A percentile compares a stretch with the other conserved stretches of the same genome.
Evolutionary conservation across 495 filamentous ascomycete genomes (phyloP).

Genomic region (Hyaloscypha finlandica): DNA sequence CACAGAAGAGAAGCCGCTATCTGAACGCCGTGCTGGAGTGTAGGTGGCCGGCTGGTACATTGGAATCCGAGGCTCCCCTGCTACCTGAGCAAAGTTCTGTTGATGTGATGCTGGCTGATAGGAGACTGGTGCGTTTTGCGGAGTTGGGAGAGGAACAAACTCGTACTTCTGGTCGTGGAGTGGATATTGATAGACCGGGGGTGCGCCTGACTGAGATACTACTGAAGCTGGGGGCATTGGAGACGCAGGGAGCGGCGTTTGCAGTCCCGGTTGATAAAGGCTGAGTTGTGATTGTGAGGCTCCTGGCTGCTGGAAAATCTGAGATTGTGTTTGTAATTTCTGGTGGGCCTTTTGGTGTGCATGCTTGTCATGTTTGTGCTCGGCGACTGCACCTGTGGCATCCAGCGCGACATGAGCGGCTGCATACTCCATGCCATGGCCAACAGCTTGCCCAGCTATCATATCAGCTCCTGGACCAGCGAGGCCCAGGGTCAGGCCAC

Average conservation of each 20-base stretch:
- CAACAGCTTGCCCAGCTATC: conserved; percentile 27
- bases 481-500: conserved; percentile 33
- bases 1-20: background rate
- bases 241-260: background rate
- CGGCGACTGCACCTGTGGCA: conserved; percentile 31
- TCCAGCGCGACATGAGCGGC: conserved; percentile 32
- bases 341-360: conserved; percentile 31
- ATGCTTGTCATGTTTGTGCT: conserved; percentile 32
- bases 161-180: conserved; percentile 11
- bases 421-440: conserved; percentile 34
- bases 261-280: background rate
- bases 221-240: background rate
- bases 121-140: background rate
- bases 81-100: background rate
- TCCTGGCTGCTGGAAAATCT: conserved; percentile 19
- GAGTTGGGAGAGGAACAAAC: background rate
- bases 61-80: background rate
- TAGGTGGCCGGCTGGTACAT: background rate
- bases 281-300: background rate
- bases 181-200: conserved; percentile 1
- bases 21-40: background rate
- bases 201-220: background rate
- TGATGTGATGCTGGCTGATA: background rate
- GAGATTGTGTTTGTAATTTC: conserved; percentile 22
- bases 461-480: conserved; percentile 32